Percentiles rank a stretch among this genome's conserved stretches.
Conservation (phyloP, 1,284 basidiomycete species). For the Ganoderma lingzhi region DNA sequence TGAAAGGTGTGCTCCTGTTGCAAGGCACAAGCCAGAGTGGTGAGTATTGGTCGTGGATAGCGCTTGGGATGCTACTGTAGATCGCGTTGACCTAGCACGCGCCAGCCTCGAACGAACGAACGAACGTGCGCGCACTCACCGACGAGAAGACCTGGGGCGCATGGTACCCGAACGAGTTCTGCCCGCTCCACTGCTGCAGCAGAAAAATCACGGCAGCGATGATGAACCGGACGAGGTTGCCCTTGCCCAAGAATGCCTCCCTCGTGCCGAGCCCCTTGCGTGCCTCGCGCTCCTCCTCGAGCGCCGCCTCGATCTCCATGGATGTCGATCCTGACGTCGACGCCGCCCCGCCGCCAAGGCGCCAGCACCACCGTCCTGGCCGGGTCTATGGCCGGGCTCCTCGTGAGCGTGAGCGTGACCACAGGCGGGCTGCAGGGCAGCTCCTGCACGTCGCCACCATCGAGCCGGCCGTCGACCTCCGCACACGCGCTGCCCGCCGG, state of each 20-base stretch:
- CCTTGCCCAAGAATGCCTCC: conserved; percentile 79
- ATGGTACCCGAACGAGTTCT: conserved; percentile 77
- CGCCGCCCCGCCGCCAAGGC: too few species aligned
- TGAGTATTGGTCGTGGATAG: conserved; percentile 31
- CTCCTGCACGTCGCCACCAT: background rate
- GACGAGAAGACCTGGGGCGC: conserved; percentile 78
- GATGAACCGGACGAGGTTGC: conserved; percentile 75
- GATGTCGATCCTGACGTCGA: background rate
- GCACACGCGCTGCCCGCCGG: background rate
- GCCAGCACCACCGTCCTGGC: background rate
- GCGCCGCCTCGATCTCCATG: conserved; percentile 68
- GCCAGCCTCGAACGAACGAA: too few species aligned
- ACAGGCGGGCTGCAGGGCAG: background rate
- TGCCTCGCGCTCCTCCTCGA: conserved; percentile 67
- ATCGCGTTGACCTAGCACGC: conserved; percentile 38
- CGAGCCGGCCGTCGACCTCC: background rate
- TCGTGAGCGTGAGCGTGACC: too few species aligned
- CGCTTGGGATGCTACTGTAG: conserved; percentile 39
- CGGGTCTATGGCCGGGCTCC: background rate
- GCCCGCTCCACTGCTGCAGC: conserved; percentile 73
- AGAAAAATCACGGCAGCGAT: conserved; percentile 70
- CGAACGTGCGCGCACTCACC: conserved; percentile 54
- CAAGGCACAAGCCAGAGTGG: conserved; percentile 40
- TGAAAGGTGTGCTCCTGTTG: conserved; percentile 34
- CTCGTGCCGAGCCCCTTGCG: conserved; percentile 59